A percentile compares a stretch with the other conserved stretches of the same genome.
Evolutionary conservation across 2,329 filamentous ascomycete genomes (phyloP).

Genomic region (Aspergillus melleus): DNA sequence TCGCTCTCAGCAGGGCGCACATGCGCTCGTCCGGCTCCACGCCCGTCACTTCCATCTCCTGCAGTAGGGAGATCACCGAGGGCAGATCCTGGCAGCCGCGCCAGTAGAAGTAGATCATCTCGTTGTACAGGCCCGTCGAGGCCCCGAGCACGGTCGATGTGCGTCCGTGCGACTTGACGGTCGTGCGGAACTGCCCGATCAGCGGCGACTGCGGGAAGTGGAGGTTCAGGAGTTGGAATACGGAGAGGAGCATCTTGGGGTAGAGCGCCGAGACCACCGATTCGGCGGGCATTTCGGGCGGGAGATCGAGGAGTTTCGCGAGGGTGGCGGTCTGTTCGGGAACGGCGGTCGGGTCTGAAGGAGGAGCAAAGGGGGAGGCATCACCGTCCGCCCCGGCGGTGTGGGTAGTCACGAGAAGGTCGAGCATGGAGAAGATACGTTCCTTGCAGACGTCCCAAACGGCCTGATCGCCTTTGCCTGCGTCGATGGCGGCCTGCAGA

Average conservation of each 20-base stretch:
- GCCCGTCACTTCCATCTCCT: conserved; percentile 47
- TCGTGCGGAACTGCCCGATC: conserved; percentile 41
- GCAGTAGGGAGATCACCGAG: conserved; percentile 39
- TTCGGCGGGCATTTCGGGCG: conserved; percentile 29
- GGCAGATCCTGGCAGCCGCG: conserved; percentile 41
- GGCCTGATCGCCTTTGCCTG: conserved; percentile 33
- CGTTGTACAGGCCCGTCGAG: conserved; percentile 45
- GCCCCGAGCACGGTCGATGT: conserved; percentile 45
- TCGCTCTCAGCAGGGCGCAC: conserved; percentile 29
- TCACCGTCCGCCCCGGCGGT: not conserved
- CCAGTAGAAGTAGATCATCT: conserved; percentile 46
- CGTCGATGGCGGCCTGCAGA: conserved; percentile 28
- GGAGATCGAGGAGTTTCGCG: conserved; percentile 30
- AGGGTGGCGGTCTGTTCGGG: not conserved
- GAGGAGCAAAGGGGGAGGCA: not conserved
- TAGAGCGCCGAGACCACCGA: conserved; percentile 40
- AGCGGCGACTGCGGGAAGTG: conserved; percentile 43
- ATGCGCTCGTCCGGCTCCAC: conserved; percentile 39
- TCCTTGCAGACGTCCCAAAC: conserved; percentile 42
- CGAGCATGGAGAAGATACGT: conserved; percentile 41
- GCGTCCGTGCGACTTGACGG: conserved; percentile 42
- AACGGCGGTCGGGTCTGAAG: not conserved
- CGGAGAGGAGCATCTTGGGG: conserved; percentile 41
- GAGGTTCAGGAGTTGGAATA: conserved; percentile 41
- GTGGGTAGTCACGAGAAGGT: conserved; percentile 22